A percentile compares a stretch with the other conserved stretches of the same genome.
These are phyloP conservation scores for Penicillium cinerascens DNA, from an alignment of 495 filamentous ascomycete genomes.

Conservation along the genomic window DNA sequence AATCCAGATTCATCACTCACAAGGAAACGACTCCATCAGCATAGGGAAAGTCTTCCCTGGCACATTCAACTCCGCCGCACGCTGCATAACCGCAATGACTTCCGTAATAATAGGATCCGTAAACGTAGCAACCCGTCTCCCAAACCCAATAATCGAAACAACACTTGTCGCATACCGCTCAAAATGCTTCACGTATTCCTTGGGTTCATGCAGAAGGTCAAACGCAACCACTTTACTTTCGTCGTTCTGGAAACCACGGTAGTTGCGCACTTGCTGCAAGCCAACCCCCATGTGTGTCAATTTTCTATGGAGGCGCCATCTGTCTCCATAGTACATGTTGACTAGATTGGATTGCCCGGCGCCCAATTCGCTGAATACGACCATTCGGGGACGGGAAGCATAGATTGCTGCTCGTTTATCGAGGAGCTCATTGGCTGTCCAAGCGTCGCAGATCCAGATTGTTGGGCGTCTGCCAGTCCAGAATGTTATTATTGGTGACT, in stretches of 20 bases:
- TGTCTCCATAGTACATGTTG: constrained; percentile 57
- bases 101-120: constrained; percentile 45
- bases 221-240: constrained; percentile 41
- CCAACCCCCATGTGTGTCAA: constrained; percentile 60
- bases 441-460: constrained; percentile 64
- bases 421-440: constrained; percentile 54
- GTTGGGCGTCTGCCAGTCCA: constrained; percentile 62
- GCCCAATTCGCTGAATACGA: constrained; percentile 39
- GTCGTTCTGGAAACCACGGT: constrained; percentile 59
- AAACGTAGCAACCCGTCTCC: constrained; percentile 29
- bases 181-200: constrained; percentile 39
- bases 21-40: constrained; percentile 57
- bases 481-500: constrained; percentile 45
- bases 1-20: neutral
- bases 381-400: constrained; percentile 25
- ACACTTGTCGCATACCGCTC: constrained; percentile 43
- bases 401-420: constrained; percentile 27
- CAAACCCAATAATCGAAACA: constrained; percentile 44
- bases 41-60: constrained; percentile 60
- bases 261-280: constrained; percentile 56
- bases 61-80: constrained; percentile 33
- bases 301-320: constrained; percentile 60
- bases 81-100: constrained; percentile 40
- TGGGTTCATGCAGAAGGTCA: constrained; percentile 30
- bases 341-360: constrained; percentile 56